These are phyloP conservation scores for Xylaria multiplex DNA, from an alignment of 2,329 filamentous ascomycete genomes.

Conservation along the genomic window DNA sequence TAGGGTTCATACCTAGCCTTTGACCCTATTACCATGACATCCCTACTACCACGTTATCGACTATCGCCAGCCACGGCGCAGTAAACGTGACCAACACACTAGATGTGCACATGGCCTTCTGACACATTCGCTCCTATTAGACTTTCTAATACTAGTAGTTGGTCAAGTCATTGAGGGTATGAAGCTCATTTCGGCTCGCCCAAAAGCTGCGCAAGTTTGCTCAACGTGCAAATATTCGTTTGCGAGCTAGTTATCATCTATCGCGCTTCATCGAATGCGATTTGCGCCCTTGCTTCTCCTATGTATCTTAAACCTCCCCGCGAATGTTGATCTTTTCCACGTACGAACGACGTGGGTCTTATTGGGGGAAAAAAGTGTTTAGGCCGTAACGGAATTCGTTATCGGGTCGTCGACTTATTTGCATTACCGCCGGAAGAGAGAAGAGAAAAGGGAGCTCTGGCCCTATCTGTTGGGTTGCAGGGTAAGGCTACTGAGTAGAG, in stretches of 20 bases:
- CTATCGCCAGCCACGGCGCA: neutral
- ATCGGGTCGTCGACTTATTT: too few relatives aligned
- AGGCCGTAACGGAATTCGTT: neutral
- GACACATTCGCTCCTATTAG: neutral
- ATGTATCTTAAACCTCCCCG: neutral
- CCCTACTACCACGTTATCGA: neutral
- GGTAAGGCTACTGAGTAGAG: neutral
- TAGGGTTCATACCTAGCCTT: neutral
- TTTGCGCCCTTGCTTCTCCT: neutral
- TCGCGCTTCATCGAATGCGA: neutral
- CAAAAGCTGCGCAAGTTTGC: neutral
- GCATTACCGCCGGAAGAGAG: neutral
- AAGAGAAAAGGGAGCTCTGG: too few relatives aligned
- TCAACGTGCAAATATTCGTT: neutral
- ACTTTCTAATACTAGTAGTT: neutral
- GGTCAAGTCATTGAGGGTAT: neutral
- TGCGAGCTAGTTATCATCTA: neutral
- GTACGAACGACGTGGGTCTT: neutral
- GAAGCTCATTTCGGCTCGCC: neutral
- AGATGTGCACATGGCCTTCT: slow-evolving; percentile 11
- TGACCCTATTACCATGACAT: neutral
- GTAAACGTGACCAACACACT: slow-evolving; percentile 1
- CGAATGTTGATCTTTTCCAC: too few relatives aligned
- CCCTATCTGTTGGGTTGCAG: neutral
- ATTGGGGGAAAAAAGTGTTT: neutral